Evolutionary conservation across 2,329 filamentous ascomycete genomes (phyloP).

Genomic region (Penicillium sumatraense): DNA sequence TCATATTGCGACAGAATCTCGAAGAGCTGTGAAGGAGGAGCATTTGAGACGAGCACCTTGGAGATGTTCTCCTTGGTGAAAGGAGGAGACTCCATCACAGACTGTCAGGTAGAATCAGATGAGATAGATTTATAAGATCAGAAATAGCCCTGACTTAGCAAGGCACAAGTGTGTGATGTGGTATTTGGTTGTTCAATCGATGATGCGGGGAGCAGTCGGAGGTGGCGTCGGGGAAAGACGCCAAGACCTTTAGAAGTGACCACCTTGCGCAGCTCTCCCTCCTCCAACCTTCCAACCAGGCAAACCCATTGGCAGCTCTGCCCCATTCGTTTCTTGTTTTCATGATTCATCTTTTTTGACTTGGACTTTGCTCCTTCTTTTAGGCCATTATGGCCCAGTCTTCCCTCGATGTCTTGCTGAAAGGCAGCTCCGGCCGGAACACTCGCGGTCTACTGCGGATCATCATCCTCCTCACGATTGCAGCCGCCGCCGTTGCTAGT

Average conservation of each 20-base stretch:
- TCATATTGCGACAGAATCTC: slow-evolving; percentile 42
- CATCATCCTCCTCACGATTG: slow-evolving; percentile 88
- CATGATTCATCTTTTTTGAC: slow-evolving; percentile 31
- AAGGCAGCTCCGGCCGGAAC: slow-evolving; percentile 78
- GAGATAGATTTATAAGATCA: background rate
- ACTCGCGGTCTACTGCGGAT: slow-evolving; percentile 84
- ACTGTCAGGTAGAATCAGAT: background rate
- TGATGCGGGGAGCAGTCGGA: slow-evolving; percentile 40
- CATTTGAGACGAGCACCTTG: slow-evolving; percentile 31
- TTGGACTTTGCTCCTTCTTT: slow-evolving; percentile 36
- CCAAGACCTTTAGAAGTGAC: slow-evolving; percentile 48
- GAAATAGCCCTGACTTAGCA: background rate
- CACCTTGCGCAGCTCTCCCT: slow-evolving; percentile 46
- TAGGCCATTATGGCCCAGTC: slow-evolving; percentile 52
- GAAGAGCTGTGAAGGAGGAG: slow-evolving; percentile 40
- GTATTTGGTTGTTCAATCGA: slow-evolving; percentile 4
- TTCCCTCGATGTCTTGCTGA: slow-evolving; percentile 65
- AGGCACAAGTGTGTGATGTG: background rate
- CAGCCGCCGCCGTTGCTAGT: slow-evolving; percentile 86
- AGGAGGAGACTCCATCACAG: slow-evolving; percentile 35
- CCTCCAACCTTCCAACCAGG: slow-evolving; percentile 22
- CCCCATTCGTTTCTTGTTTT: slow-evolving; percentile 30
- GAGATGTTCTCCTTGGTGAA: slow-evolving; percentile 38
- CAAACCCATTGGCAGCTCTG: slow-evolving; percentile 27
- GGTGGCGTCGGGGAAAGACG: slow-evolving; percentile 26